Percentiles rank a stretch among this genome's conserved stretches.
Conservation (phyloP, 2,329 filamentous ascomycete species). For the Sporothrix humicola region DNA sequence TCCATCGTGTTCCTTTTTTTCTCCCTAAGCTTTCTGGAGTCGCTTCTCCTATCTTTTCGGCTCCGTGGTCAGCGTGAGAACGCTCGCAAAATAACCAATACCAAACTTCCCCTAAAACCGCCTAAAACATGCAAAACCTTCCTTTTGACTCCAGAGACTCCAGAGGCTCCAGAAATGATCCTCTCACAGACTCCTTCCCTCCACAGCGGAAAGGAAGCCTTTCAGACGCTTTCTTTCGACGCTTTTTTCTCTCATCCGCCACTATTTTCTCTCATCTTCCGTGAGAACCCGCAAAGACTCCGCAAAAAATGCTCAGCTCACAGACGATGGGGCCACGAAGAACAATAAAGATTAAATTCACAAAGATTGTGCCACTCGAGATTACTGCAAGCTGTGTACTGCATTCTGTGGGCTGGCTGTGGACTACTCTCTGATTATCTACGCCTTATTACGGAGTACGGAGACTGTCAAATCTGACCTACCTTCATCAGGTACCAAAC, state of each 20-base stretch:
- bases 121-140: background rate
- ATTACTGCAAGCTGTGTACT: background rate
- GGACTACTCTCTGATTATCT: too few species aligned
- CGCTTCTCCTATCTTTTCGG: background rate
- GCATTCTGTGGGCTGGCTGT: too few species aligned
- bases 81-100: conserved; percentile 12
- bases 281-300: background rate
- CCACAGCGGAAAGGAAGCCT: background rate
- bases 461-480: too few species aligned
- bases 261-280: background rate
- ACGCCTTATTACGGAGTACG: too few species aligned
- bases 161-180: background rate
- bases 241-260: background rate
- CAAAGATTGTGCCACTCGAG: background rate
- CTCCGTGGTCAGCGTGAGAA: background rate
- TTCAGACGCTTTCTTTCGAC: too few species aligned
- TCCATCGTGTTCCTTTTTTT: background rate
- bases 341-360: background rate
- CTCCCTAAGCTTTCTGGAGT: background rate
- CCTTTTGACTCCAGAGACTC: background rate
- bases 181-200: background rate
- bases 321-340: background rate
- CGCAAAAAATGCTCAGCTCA: background rate
- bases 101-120: background rate
- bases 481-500: background rate